Evolutionary conservation across 2,329 filamentous ascomycete genomes (phyloP).

Genomic region (Paracoccidioides brasiliensis): DNA sequence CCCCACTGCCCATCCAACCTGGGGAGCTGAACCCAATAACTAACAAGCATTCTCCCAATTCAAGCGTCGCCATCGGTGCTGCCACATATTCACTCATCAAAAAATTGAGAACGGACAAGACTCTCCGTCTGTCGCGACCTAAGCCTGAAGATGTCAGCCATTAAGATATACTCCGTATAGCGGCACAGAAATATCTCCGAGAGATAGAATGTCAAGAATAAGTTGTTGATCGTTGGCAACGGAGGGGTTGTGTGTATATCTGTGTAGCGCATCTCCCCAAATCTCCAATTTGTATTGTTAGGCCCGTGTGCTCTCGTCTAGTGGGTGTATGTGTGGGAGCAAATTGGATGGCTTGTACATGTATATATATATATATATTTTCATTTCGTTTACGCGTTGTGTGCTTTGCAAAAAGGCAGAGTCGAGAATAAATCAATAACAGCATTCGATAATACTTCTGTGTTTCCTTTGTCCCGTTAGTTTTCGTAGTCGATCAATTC

Average conservation of each 20-base stretch:
- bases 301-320: background rate
- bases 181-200: background rate
- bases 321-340: background rate
- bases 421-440: background rate
- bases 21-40: conserved; percentile 2
- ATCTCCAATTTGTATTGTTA: conserved; percentile 8
- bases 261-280: background rate
- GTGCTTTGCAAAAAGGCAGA: background rate
- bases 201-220: background rate
- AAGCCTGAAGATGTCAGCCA: conserved; percentile 33
- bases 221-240: background rate
- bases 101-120: conserved; percentile 84
- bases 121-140: conserved; percentile 72
- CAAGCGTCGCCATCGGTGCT: conserved; percentile 55
- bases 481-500: background rate
- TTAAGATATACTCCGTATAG: background rate
- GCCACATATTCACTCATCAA: conserved; percentile 68
- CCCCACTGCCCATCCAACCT: conserved; percentile 6
- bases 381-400: background rate
- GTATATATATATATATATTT: background rate
- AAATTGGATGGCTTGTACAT: background rate
- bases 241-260: background rate
- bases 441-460: background rate
- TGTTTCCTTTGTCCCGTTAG: background rate
- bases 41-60: conserved; percentile 10